Evolutionary conservation across 768 basidiomycete genomes (phyloP), one percentile per base, ranked within the genome.

Genomic region (Mycena venus): DNA sequence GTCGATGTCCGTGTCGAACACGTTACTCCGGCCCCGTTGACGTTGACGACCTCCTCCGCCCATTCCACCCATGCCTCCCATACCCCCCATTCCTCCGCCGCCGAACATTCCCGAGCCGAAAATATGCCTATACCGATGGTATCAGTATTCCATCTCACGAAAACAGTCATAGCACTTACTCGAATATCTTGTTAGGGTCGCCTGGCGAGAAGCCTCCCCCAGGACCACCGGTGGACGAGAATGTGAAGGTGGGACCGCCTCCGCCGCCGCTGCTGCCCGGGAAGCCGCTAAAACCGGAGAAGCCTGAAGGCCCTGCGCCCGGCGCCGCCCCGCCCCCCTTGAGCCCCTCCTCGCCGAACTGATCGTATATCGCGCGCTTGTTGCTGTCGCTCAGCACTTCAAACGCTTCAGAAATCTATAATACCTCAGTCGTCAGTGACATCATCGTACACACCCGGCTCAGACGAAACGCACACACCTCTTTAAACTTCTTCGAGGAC

Each of bases 311-410:
- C 64, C 80, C 90, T 51, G 90, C 90, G 38, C 89, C 90, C 70
- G 92, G 90, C 34, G 85, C 78, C 3, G 88, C 85, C 0, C 86
- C 90, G 23, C 90, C 90, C 9, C 90, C 90, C 82, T 99, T 99
- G 77, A 99, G 89, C 2, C 98, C 97, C 69, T 98, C 97, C 82
- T 98, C 97, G 40, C 98, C 98, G 68, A 97, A 93, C 77, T 98
- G 96, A 83, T 98, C 97, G 76, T 97, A 99, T 9, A 96, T 81
- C 0, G 94, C 84, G 27, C 95, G 93, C 79, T 96, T 96, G 80
- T 96, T 88, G 82, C 91, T 91, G 84, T 98, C 96, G 62, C 90
- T 95, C 68, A 99, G 91, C 32, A 98, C 97, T 81, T 99, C 98
- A 79, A 98, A 99, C 0, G 96, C 97, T 86, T 99, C 98, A 36